phyloP scores from a whole-genome alignment of 1,139 yeast species.

The Entelexis sorbosivorans region DNA sequence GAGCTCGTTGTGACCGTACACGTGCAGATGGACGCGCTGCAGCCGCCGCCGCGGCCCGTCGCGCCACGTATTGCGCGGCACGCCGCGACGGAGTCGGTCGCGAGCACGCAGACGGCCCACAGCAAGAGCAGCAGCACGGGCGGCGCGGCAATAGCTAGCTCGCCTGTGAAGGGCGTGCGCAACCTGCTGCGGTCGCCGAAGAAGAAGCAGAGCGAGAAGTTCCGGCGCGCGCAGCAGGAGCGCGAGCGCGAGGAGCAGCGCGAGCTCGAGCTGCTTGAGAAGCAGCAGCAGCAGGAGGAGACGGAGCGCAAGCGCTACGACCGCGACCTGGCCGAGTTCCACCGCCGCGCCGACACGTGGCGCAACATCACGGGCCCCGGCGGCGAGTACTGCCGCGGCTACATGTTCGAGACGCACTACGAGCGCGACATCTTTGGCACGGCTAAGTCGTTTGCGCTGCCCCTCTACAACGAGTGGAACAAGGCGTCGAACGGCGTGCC shows the following conservation, averaged over 20 bases:
- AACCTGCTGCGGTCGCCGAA: constrained; percentile 17
- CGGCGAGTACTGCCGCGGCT: constrained; percentile 80
- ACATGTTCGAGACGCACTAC: constrained; percentile 53
- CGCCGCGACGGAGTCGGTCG: constrained; percentile 1
- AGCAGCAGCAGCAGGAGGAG: constrained; percentile 4
- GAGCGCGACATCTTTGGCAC: constrained; percentile 49
- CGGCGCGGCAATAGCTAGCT: not conserved
- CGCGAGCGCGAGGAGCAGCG: constrained; percentile 10
- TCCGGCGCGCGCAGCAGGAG: not conserved
- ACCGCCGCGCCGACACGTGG: constrained; percentile 27
- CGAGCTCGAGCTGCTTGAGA: constrained; percentile 5
- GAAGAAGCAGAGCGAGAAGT: constrained; percentile 13
- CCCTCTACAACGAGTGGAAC: constrained; percentile 72
- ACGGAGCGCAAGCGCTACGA: constrained; percentile 11
- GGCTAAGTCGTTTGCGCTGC: constrained; percentile 44
- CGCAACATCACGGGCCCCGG: constrained; percentile 51
- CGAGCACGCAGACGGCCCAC: not conserved
- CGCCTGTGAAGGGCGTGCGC: constrained; percentile 17
- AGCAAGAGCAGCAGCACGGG: not conserved
- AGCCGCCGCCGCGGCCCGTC: constrained; percentile 22
- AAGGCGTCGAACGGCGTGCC: constrained; percentile 41
- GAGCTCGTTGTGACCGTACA: constrained; percentile 69
- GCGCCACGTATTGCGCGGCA: constrained; percentile 5
- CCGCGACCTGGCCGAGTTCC: constrained; percentile 19
- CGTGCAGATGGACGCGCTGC: constrained; percentile 30